Conservation (phyloP, 495 filamentous ascomycete species). For the Penicillium pancosmium region DNA sequence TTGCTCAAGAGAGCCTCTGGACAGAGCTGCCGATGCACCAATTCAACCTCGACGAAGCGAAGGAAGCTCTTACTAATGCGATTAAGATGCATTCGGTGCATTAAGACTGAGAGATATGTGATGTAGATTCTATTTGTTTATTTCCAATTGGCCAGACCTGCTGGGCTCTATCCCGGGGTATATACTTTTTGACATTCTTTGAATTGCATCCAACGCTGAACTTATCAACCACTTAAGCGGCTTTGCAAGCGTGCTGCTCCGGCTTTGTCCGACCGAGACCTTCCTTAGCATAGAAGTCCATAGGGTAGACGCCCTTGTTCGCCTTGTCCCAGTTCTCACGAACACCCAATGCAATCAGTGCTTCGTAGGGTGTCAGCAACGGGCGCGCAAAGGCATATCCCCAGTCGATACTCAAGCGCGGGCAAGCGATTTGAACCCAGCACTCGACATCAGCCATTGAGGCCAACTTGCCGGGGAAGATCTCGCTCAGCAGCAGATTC, state of each 20-base stretch:
- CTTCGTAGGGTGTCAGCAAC: slow-evolving; percentile 91
- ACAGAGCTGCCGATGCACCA: slow-evolving; percentile 5
- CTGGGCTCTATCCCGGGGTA: slow-evolving; percentile 25
- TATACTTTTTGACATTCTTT: slow-evolving; percentile 9
- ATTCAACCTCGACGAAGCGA: slow-evolving; percentile 8
- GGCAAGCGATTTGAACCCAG: slow-evolving; percentile 98
- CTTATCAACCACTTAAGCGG: slow-evolving; percentile 17
- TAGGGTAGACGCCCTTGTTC: slow-evolving; percentile 81
- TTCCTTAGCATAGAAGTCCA: slow-evolving; percentile 97
- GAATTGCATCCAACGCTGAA: neutral
- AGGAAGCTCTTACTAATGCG: neutral
- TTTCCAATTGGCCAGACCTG: slow-evolving; percentile 20
- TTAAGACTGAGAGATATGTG: neutral
- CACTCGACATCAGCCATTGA: slow-evolving; percentile 92
- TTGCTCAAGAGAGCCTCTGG: slow-evolving; percentile 8
- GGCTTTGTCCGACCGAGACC: slow-evolving; percentile 81
- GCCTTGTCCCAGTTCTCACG: slow-evolving; percentile 72
- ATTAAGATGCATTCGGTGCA: neutral
- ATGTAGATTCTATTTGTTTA: neutral
- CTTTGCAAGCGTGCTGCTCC: slow-evolving; percentile 30
- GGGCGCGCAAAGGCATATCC: slow-evolving; percentile 93
- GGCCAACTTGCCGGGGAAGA: slow-evolving; percentile 92
- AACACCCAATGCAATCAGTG: slow-evolving; percentile 80
- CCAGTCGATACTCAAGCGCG: slow-evolving; percentile 95
- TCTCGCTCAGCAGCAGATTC: slow-evolving; percentile 85